Conservation (phyloP, 345 rosid species). For the Populus tremula region DNA sequence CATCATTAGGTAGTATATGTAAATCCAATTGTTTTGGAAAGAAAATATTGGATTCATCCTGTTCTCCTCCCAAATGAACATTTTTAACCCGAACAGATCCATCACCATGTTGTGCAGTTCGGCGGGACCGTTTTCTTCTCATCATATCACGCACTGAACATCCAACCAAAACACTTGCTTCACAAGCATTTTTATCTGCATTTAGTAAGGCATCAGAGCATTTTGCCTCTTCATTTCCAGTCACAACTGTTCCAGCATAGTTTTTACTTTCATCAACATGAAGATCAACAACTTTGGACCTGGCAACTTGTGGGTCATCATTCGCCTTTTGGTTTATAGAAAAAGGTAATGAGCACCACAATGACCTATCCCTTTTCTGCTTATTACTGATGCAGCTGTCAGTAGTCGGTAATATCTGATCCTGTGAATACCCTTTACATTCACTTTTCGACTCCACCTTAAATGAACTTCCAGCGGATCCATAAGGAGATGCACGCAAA, state of each 20-base stretch:
- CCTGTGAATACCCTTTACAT: constrained; percentile 25
- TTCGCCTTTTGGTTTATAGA: constrained; percentile 30
- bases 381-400: constrained; percentile 29
- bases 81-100: constrained; percentile 34
- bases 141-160: constrained; percentile 81
- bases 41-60: constrained; percentile 11
- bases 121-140: constrained; percentile 66
- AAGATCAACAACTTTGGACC: constrained; percentile 24
- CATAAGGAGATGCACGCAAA: constrained; percentile 30
- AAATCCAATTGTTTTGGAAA: constrained; percentile 35
- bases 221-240: constrained; percentile 33
- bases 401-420: constrained; percentile 26
- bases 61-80: constrained; percentile 27
- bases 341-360: constrained; percentile 76
- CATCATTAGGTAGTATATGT: constrained; percentile 11
- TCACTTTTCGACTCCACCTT: constrained; percentile 39
- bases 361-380: constrained; percentile 33
- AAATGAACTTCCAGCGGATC: constrained; percentile 38
- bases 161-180: constrained; percentile 35
- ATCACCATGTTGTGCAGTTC: constrained; percentile 37
- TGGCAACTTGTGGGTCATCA: constrained; percentile 28
- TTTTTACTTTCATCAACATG: constrained; percentile 31
- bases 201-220: constrained; percentile 26
- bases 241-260: constrained; percentile 6
- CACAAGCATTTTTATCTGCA: constrained; percentile 30